Conservation (phyloP, 768 basidiomycete species). For the Boletus tomentosulus region DNA sequence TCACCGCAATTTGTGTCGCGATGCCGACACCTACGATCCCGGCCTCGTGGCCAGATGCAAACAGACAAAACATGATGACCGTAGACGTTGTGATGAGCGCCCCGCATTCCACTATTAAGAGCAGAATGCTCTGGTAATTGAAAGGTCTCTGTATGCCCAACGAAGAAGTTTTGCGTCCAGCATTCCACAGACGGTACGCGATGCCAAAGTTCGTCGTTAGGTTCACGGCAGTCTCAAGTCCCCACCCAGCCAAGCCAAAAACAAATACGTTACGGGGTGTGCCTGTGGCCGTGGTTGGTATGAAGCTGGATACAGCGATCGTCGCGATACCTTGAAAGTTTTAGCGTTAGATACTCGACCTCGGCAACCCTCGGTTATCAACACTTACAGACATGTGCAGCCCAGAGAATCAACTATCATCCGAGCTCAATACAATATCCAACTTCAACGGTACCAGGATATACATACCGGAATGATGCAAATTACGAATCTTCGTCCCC, state of each 20-base stretch:
- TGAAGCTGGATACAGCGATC: slow-evolving; percentile 16
- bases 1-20: slow-evolving; percentile 18
- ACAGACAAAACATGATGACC: slow-evolving; percentile 17
- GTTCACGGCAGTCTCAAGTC: slow-evolving; percentile 16
- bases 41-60: slow-evolving; percentile 6
- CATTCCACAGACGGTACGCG: slow-evolving; percentile 10
- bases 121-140: slow-evolving; percentile 10
- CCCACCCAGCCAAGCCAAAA: slow-evolving; percentile 17
- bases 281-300: slow-evolving; percentile 4
- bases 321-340: slow-evolving; percentile 9
- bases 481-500: slow-evolving; percentile 6
- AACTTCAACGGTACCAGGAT: neutral
- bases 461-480: slow-evolving; percentile 13
- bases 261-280: neutral
- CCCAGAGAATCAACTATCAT: slow-evolving; percentile 13
- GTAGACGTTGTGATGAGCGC: slow-evolving; percentile 19
- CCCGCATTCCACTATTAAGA: slow-evolving; percentile 19
- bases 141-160: slow-evolving; percentile 3
- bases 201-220: slow-evolving; percentile 15
- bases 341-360: neutral
- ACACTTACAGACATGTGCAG: slow-evolving; percentile 16
- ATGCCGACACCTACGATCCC: neutral
- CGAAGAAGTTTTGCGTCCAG: neutral
- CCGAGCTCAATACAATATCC: neutral
- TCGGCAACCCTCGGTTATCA: neutral